A percentile compares a stretch with the other conserved stretches of the same genome.
Conservation (phyloP, 2,329 filamentous ascomycete species). For the Grosmannia clavigera region DNA sequence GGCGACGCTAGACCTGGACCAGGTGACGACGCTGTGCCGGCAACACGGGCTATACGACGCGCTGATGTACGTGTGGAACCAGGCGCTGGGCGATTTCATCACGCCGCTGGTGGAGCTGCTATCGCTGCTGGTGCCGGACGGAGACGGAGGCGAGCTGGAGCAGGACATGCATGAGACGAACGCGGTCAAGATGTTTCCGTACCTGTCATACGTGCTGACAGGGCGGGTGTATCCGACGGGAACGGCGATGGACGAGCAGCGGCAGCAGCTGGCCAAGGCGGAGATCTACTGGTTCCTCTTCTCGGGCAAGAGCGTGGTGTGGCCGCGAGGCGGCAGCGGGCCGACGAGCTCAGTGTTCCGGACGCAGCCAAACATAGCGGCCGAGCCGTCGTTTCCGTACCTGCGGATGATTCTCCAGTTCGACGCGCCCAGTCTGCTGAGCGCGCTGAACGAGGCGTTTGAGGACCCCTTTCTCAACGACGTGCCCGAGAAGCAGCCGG, state of each 20-base stretch:
- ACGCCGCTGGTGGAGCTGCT: constrained; percentile 80
- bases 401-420: constrained; percentile 75
- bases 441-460: constrained; percentile 91
- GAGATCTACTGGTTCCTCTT: constrained; percentile 92
- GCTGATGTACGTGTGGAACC: constrained; percentile 93
- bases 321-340: constrained; percentile 53
- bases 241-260: constrained; percentile 56
- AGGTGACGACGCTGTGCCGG: constrained; percentile 82
- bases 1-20: constrained; percentile 81
- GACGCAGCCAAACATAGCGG: constrained; percentile 38
- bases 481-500: constrained; percentile 45
- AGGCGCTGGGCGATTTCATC: constrained; percentile 77
- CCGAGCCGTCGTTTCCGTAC: constrained; percentile 73
- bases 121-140: constrained; percentile 49
- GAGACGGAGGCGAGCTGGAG: constrained; percentile 42
- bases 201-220: constrained; percentile 83
- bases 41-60: constrained; percentile 89
- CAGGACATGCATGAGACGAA: constrained; percentile 53
- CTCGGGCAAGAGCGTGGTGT: constrained; percentile 63
- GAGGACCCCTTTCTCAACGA: constrained; percentile 91
- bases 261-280: constrained; percentile 65
- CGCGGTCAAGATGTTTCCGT: constrained; percentile 86
- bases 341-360: constrained; percentile 38
- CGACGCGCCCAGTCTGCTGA: constrained; percentile 84
- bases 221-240: constrained; percentile 87